These are phyloP conservation scores for Cornus controversa DNA, from an alignment of 148 eudicot species.

Conservation along the genomic window DNA sequence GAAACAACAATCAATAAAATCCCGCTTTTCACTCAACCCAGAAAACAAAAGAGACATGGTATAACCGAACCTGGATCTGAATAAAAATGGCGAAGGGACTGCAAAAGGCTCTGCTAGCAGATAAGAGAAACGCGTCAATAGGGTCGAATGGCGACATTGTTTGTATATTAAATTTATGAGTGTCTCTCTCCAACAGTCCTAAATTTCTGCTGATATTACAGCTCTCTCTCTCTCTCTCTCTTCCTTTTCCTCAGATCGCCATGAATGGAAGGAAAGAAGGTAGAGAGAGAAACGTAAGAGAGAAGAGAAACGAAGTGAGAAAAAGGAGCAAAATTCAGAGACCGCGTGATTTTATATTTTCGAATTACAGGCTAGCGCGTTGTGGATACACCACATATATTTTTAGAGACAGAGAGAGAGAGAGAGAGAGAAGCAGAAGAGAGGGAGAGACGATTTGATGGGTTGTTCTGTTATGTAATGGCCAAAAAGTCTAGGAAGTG, in stretches of 20 bases:
- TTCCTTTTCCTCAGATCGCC: slow-evolving; percentile 51
- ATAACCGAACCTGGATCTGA: slow-evolving; percentile 79
- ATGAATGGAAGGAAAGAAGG: slow-evolving; percentile 26
- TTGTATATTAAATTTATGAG: background rate
- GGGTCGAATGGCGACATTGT: slow-evolving; percentile 59
- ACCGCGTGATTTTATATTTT: slow-evolving; percentile 50
- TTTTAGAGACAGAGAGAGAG: background rate
- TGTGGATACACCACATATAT: background rate
- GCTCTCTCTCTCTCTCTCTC: slow-evolving; percentile 1
- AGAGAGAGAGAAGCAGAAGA: slow-evolving; percentile 2
- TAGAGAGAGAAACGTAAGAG: slow-evolving; percentile 15
- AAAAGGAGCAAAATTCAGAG: slow-evolving; percentile 21
- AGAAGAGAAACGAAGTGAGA: slow-evolving; percentile 8
- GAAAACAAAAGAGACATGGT: background rate
- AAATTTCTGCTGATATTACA: background rate
- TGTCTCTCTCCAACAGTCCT: slow-evolving; percentile 7
- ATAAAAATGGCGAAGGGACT: slow-evolving; percentile 58
- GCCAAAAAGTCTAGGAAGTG: background rate
- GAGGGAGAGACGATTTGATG: slow-evolving; percentile 7
- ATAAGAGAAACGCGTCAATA: slow-evolving; percentile 58
- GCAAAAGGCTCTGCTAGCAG: slow-evolving; percentile 64
- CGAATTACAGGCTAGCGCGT: slow-evolving; percentile 15
- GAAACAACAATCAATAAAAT: background rate
- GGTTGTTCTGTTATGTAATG: no score
- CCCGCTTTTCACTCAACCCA: background rate